Base-by-base conservation (phyloP, 371 early-diverging fungal species). In the Basidiobolus meristosporus region DNA sequence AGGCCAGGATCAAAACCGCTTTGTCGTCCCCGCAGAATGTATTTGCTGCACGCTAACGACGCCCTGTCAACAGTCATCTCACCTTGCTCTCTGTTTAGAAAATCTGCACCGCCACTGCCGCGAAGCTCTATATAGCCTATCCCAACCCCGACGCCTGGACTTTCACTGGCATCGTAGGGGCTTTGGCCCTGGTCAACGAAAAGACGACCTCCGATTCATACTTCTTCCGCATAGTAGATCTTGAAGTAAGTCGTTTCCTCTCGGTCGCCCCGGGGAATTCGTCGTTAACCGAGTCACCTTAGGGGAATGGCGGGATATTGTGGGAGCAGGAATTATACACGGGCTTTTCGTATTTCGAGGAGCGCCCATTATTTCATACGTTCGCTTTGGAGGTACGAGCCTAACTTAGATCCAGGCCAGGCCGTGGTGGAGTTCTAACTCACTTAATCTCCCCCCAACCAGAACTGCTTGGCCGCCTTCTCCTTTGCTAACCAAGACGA, bases 401-500 rank as follows among this genome's bases (percentile, higher is more conserved):
- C 2, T 33, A 20, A n/a, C n/a, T n/a, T n/a, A n/a, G n/a, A n/a
- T n/a, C n/a, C n/a, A n/a, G n/a, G n/a, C n/a, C n/a, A n/a, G n/a
- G n/a, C n/a, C n/a, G n/a, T n/a, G n/a, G n/a, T n/a, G n/a, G n/a
- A n/a, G n/a, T n/a, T n/a, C n/a, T n/a, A 16, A 28, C 7, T 7
- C 41, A 31, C 12, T 34, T 42, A 3, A 30, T 29, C 1, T 21
- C 14, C 5, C 44, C 20, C n/a, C 1, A 15, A 6, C 7, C 44
- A 84, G 79, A 61, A 71, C 44, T 70, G 68, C 40, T 53, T 81
- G 29, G 74, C 78, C 20, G 93, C 79, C 1, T 64, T 92, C 22
- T 80, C 82, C 7, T 92, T 92, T 57, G 83, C 81, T 16, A 82
- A 88, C 48, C 83, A 74, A 36, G 63, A 58, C 40, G 92, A 90